These are phyloP conservation scores for Wickerhamiella kazuoi DNA, from an alignment of 805 yeast species.

Conservation along the genomic window DNA sequence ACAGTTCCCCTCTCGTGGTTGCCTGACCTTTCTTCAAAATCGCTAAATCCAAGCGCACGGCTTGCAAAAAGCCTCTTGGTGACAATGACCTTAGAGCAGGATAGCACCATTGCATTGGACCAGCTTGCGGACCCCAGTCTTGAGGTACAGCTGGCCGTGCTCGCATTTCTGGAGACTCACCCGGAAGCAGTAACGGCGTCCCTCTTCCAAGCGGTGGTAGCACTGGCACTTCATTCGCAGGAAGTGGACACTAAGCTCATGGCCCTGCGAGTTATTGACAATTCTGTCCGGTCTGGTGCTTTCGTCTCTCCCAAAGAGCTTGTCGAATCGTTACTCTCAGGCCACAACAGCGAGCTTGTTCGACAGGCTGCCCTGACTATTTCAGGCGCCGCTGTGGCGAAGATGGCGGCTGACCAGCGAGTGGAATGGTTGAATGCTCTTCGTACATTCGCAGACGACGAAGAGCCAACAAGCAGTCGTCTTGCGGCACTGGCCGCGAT, in stretches of 20 bases:
- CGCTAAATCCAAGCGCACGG: constrained; percentile 5
- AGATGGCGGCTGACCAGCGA: background rate
- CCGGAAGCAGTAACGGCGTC: background rate
- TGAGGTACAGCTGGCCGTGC: background rate
- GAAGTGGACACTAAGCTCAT: no score
- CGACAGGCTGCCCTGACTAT: background rate
- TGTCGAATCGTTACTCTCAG: background rate
- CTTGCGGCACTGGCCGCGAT: background rate
- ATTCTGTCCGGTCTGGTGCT: no score
- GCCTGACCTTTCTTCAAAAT: no score
- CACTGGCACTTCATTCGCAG: no score
- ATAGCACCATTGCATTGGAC: no score
- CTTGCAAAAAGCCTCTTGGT: constrained; percentile 3
- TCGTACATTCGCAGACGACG: background rate
- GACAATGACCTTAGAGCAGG: no score
- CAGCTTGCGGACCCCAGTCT: no score
- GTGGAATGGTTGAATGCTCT: background rate
- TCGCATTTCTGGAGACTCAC: background rate
- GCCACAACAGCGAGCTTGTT: background rate
- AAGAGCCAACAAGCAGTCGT: background rate
- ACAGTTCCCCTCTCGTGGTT: background rate
- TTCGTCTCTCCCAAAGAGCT: background rate
- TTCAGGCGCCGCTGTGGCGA: background rate
- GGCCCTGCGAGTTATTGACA: no score
- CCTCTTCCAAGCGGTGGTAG: background rate